Evolutionary conservation across 1,284 basidiomycete species (phyloP).

Genomic region (Sphagnurus paluster): DNA sequence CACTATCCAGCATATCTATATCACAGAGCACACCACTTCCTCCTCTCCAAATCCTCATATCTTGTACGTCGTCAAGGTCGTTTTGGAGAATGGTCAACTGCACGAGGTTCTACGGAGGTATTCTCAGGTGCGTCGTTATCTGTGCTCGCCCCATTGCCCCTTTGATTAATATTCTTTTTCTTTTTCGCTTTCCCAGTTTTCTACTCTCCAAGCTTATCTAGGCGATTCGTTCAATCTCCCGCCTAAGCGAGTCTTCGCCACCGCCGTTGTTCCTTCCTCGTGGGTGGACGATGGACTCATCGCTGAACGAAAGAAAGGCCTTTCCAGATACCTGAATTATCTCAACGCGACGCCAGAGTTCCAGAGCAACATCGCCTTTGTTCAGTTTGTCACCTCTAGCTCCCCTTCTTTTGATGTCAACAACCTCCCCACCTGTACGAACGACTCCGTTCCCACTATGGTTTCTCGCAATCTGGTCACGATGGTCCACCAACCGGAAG

Average conservation of each 20-base stretch:
- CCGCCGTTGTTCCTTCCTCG: slow-evolving; percentile 49
- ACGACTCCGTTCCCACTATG: slow-evolving; percentile 46
- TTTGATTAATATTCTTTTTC: neutral
- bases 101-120: slow-evolving; percentile 42
- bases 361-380: slow-evolving; percentile 30
- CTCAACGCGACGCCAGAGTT: slow-evolving; percentile 37
- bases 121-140: slow-evolving; percentile 51
- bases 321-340: slow-evolving; percentile 42
- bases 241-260: slow-evolving; percentile 48
- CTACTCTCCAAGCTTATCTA: slow-evolving; percentile 40
- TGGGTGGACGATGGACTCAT: slow-evolving; percentile 55
- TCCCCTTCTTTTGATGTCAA: slow-evolving; percentile 22
- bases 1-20: slow-evolving; percentile 21
- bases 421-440: slow-evolving; percentile 37
- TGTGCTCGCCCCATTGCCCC: neutral
- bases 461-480: slow-evolving; percentile 31
- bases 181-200: slow-evolving; percentile 36
- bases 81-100: slow-evolving; percentile 31
- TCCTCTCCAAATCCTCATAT: slow-evolving; percentile 53
- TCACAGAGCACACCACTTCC: slow-evolving; percentile 48
- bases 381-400: slow-evolving; percentile 40
- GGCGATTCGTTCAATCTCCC: slow-evolving; percentile 42
- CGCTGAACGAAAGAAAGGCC: slow-evolving; percentile 49
- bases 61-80: slow-evolving; percentile 43
- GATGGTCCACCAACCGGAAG: slow-evolving; percentile 20